Evolutionary conservation across 2,329 filamentous ascomycete species (phyloP).

Genomic region (Trichothecium roseum): DNA sequence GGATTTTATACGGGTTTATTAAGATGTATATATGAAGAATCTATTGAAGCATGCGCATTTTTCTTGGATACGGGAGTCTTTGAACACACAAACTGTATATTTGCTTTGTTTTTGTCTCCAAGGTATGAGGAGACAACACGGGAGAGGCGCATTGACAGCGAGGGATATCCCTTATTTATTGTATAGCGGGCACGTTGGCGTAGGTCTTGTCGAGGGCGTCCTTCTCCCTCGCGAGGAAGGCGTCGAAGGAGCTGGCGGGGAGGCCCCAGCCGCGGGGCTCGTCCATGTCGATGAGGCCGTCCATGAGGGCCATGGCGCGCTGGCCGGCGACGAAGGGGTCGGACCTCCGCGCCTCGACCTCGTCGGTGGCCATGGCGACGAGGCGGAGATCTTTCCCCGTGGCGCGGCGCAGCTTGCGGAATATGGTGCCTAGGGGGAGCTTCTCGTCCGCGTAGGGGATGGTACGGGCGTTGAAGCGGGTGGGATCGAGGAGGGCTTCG

Average conservation of each 20-base stretch:
- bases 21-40: too few relatives aligned
- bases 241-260: conserved; percentile 28
- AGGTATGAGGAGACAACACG: too few relatives aligned
- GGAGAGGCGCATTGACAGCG: too few relatives aligned
- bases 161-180: too few relatives aligned
- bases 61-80: too few relatives aligned
- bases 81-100: too few relatives aligned
- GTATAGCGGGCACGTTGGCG: conserved; percentile 3
- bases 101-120: too few relatives aligned
- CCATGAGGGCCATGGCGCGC: conserved; percentile 20
- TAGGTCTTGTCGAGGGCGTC: conserved; percentile 18
- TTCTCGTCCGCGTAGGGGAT: conserved; percentile 31
- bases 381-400: conserved; percentile 23
- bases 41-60: too few relatives aligned
- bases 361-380: conserved; percentile 27
- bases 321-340: conserved; percentile 30
- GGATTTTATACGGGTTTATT: too few relatives aligned
- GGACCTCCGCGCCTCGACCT: conserved; percentile 22
- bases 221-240: conserved; percentile 30
- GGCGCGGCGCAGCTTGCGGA: conserved; percentile 22
- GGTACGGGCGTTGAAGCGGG: conserved; percentile 26
- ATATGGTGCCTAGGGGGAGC: conserved; percentile 21
- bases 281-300: conserved; percentile 23
- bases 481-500: conserved; percentile 30
- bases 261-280: conserved; percentile 25